Percentiles rank a stretch among this genome's conserved stretches.
phyloP scores from a whole-genome alignment of 2,329 filamentous ascomycete species.

The Amphichorda felina region DNA sequence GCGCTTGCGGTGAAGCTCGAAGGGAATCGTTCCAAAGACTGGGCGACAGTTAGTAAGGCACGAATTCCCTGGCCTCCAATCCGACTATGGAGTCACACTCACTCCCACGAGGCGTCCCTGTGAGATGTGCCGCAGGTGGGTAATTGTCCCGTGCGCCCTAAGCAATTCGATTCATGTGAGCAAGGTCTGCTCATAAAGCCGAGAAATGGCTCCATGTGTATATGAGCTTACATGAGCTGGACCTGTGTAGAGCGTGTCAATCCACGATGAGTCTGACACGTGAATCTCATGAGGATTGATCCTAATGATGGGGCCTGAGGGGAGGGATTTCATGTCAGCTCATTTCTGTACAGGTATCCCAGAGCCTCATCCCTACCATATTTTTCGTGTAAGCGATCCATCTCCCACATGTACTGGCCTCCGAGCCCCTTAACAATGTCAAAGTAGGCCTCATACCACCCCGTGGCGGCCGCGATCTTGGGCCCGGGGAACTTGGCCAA shows the following conservation, averaged over 20 bases:
- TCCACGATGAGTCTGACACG: constrained; percentile 1
- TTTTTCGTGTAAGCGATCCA: background rate
- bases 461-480: constrained; percentile 2
- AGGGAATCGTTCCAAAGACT: constrained; percentile 2
- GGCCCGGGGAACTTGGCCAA: constrained; percentile 4
- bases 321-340: background rate
- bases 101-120: constrained; percentile 2
- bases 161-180: no score
- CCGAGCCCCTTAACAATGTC: background rate
- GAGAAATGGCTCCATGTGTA: background rate
- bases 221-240: background rate
- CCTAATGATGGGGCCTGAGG: constrained; percentile 3
- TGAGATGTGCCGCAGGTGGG: constrained; percentile 1
- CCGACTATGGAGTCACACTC: background rate
- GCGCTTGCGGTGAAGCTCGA: constrained; percentile 2
- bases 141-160: constrained; percentile 3
- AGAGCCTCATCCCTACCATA: constrained; percentile 2
- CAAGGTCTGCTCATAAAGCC: background rate
- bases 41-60: background rate
- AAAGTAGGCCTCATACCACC: constrained; percentile 2
- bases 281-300: constrained; percentile 4
- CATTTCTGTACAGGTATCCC: background rate
- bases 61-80: no score
- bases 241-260: constrained; percentile 2
- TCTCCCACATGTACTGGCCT: constrained; percentile 1